Evolutionary conservation across 305 asterid species (phyloP), one percentile per base, ranked within the genome.

Genomic region (Caryopteris hybrid): DNA sequence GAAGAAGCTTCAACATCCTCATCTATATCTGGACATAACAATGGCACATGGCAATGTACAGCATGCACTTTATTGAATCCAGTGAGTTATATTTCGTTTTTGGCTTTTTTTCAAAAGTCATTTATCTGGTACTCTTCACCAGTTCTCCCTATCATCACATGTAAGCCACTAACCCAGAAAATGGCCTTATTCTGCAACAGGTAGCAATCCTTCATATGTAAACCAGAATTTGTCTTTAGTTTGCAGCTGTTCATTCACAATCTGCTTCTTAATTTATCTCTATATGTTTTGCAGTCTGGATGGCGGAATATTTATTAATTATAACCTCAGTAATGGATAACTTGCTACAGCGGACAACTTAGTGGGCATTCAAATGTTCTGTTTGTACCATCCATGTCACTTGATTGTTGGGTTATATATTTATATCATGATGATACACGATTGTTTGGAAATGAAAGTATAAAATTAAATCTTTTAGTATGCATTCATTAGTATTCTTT

Each of bases 41-140:
- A 66, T 60, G 74, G 74, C 10, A 48, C 74, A 65, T 90, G 99
- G 99, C 85, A 84, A 68, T 93, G 99, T 66, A 53, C 67, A 22
- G 60, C 74, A 53, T 93, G 99, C 95, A 88, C 99, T 48, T 80
- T 93, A 82, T 71, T 93, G 80, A 93, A 93, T 63, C 87, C 95
- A n/a, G 96, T 90, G 78, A 80, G 96, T 75, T 61, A 38, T 68
- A 17, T 10, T 23, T 62, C 22, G 10, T 12, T 31, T 36, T 68
- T 22, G 7, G 0, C 3, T 42, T 51, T 55, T 14, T 14, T 48
- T 39, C 41, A 17, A 20, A 12, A 67, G 12, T 72, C 61, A 36
- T 34, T 46, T 71, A 47, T 54, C n/a, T 56, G 46, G 33, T 39
- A 57, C 45, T 64, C 29, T 57, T 58, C 9, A 13, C 8, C 8